phyloP scores from a whole-genome alignment of 352 stramenopile genomes.

The Pythium aristosporum region DNA sequence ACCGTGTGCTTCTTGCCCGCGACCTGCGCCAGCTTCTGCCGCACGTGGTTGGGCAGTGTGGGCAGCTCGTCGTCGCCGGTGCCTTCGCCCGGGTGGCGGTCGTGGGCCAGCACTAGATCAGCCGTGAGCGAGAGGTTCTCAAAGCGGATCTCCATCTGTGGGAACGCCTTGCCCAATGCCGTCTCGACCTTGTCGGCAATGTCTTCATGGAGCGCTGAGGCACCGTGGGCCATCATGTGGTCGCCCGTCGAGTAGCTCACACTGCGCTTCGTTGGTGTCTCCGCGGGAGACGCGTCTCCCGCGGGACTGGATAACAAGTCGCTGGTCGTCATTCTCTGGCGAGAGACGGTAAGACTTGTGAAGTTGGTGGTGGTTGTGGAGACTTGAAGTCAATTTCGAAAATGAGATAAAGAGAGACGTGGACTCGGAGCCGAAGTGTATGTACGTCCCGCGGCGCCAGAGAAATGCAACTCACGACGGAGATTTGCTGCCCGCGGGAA shows the following conservation, averaged over 20 bases:
- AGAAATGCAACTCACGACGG: background rate
- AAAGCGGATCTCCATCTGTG: slow-evolving; percentile 64
- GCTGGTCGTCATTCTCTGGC: background rate
- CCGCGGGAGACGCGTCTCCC: background rate
- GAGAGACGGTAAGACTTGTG: background rate
- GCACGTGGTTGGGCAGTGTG: slow-evolving; percentile 49
- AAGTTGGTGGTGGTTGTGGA: background rate
- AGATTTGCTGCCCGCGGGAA: background rate
- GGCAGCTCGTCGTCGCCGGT: slow-evolving; percentile 37
- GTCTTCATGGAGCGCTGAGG: slow-evolving; percentile 39
- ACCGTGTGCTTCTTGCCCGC: slow-evolving; percentile 40
- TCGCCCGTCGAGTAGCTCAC: slow-evolving; percentile 33
- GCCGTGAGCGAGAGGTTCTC: slow-evolving; percentile 47
- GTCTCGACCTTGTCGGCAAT: slow-evolving; percentile 43
- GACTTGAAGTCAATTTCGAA: background rate
- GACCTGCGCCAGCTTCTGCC: slow-evolving; percentile 35
- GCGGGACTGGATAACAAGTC: background rate
- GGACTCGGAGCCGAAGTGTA: no score
- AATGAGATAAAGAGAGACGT: no score
- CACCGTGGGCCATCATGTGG: slow-evolving; percentile 37
- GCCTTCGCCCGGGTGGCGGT: slow-evolving; percentile 19
- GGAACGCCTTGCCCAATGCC: slow-evolving; percentile 43
- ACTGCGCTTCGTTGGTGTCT: background rate
- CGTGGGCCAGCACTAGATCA: slow-evolving; percentile 36
- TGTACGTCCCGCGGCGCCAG: background rate